These are phyloP conservation scores for Mytilinidion resinicola DNA, from an alignment of 495 filamentous ascomycete species.

Conservation along the genomic window DNA sequence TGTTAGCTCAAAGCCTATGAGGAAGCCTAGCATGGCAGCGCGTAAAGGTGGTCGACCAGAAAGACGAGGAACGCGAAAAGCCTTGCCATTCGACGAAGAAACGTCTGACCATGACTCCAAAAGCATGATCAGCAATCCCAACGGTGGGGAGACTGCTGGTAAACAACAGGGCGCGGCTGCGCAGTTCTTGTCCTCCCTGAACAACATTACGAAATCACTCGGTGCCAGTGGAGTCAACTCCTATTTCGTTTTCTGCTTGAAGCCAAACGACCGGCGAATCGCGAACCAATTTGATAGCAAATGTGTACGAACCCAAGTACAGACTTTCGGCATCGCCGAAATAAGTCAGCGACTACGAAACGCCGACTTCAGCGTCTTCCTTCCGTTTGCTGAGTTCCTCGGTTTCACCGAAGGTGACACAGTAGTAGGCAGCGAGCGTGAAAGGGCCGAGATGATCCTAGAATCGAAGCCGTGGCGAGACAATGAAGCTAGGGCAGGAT, in stretches of 20 bases:
- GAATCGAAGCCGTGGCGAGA: constrained; percentile 84
- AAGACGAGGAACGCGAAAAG: constrained; percentile 33
- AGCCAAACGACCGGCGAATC: constrained; percentile 94
- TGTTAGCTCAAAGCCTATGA: constrained; percentile 86
- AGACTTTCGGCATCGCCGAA: constrained; percentile 93
- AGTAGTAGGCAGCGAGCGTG: constrained; percentile 81
- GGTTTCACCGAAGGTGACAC: constrained; percentile 78
- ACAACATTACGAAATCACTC: constrained; percentile 79
- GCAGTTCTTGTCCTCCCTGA: constrained; percentile 84
- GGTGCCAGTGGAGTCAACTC: constrained; percentile 75
- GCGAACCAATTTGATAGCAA: constrained; percentile 99
- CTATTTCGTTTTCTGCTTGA: constrained; percentile 95
- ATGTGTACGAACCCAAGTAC: constrained; percentile 88
- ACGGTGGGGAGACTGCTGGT: neutral
- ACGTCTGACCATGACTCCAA: constrained; percentile 49
- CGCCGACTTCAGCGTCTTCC: constrained; percentile 90
- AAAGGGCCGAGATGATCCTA: constrained; percentile 84
- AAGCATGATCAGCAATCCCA: constrained; percentile 21
- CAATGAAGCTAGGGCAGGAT: constrained; percentile 85
- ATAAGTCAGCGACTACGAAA: constrained; percentile 88
- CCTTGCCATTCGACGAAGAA: constrained; percentile 42
- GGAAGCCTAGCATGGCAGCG: constrained; percentile 87
- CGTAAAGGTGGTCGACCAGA: constrained; percentile 53
- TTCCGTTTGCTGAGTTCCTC: constrained; percentile 93
- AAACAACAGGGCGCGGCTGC: constrained; percentile 78